These are phyloP conservation scores for Lichtheimia ornata DNA, from an alignment of 371 early-diverging fungal species.

Conservation along the genomic window DNA sequence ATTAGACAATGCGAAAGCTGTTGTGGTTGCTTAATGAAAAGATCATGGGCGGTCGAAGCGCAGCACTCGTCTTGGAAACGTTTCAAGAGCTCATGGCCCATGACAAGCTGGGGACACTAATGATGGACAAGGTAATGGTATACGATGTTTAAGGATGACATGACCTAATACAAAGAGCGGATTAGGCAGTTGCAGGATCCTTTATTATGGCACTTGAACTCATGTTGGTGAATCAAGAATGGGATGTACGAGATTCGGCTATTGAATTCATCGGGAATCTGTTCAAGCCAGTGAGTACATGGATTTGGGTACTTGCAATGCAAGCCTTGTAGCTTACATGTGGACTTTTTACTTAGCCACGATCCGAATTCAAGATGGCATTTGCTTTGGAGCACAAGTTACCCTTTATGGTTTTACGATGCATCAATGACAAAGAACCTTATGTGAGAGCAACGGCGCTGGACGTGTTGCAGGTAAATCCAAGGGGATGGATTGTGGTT, in stretches of 20 bases:
- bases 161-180: no score
- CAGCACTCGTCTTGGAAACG: constrained; percentile 43
- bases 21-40: constrained; percentile 34
- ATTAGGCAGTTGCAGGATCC: constrained; percentile 6
- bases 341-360: constrained; percentile 7
- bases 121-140: constrained; percentile 23
- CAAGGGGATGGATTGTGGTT: not conserved
- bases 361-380: constrained; percentile 24
- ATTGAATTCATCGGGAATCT: constrained; percentile 57
- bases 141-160: not conserved
- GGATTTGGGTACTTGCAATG: not conserved
- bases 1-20: constrained; percentile 33
- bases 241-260: constrained; percentile 62
- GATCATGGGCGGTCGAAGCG: constrained; percentile 36
- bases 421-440: constrained; percentile 53
- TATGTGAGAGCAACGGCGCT: constrained; percentile 61
- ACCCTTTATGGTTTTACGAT: constrained; percentile 42
- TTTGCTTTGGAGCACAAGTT: constrained; percentile 52
- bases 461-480: constrained; percentile 44
- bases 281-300: constrained; percentile 26
- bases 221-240: constrained; percentile 54
- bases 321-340: no score
- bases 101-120: constrained; percentile 28
- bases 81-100: constrained; percentile 44
- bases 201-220: constrained; percentile 39